These are phyloP conservation scores for Clathrospora elynae DNA, from an alignment of 2,329 filamentous ascomycete species.

Conservation along the genomic window DNA sequence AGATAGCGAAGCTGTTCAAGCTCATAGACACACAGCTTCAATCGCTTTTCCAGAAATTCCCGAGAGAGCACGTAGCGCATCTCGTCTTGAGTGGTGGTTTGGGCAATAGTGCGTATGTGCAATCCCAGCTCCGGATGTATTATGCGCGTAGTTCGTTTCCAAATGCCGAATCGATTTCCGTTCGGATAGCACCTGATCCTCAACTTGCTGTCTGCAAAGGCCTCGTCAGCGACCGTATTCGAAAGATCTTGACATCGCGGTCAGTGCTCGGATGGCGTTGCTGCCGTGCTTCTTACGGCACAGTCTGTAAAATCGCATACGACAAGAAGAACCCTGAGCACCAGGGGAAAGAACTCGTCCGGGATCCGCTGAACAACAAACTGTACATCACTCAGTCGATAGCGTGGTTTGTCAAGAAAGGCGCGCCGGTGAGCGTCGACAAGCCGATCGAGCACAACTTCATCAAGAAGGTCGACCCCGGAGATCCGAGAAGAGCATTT, in stretches of 20 bases:
- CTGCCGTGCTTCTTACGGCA: conserved; percentile 47
- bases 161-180: conserved; percentile 31
- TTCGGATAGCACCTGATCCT: conserved; percentile 54
- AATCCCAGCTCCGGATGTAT: conserved; percentile 40
- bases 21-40: conserved; percentile 45
- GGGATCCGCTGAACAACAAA: conserved; percentile 43
- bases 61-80: conserved; percentile 40
- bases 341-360: conserved; percentile 25
- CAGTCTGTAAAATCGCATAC: conserved; percentile 46
- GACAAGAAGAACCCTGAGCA: conserved; percentile 44
- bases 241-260: conserved; percentile 51
- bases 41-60: conserved; percentile 35
- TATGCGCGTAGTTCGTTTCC: conserved; percentile 37
- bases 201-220: conserved; percentile 62
- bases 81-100: conserved; percentile 53
- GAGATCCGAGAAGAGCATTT: conserved; percentile 40
- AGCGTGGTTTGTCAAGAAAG: conserved; percentile 47
- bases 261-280: conserved; percentile 53
- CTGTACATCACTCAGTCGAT: conserved; percentile 45
- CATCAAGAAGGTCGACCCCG: conserved; percentile 38
- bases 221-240: conserved; percentile 58
- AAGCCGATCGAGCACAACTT: conserved; percentile 44
- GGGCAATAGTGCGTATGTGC: conserved; percentile 52
- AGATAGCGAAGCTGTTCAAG: conserved; percentile 43
- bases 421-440: conserved; percentile 43